A percentile compares a stretch with the other conserved stretches of the same genome.
Conservation (phyloP, 192 early-diverging fungal species). For the Pecoramyces ruminantium region DNA sequence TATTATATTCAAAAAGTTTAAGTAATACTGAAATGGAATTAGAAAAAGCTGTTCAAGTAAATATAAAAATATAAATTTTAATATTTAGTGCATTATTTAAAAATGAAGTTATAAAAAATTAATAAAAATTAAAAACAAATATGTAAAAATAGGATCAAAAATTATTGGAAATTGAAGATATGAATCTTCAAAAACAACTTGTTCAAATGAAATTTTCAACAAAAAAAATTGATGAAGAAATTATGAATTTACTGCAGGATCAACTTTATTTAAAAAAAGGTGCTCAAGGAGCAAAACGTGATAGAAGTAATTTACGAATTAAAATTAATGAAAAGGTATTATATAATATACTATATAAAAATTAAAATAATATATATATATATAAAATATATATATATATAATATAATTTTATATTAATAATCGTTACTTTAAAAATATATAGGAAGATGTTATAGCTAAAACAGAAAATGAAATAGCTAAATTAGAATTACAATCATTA, state of each 20-base stretch:
- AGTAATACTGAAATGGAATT: constrained; percentile 30
- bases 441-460: constrained; percentile 24
- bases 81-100: no score
- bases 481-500: constrained; percentile 22
- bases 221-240: constrained; percentile 24
- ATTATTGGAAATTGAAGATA: constrained; percentile 25
- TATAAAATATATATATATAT: no score
- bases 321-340: constrained; percentile 30
- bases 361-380: no score
- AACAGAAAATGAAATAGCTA: constrained; percentile 29
- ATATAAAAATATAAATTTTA: not conserved
- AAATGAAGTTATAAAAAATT: not conserved
- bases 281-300: constrained; percentile 14
- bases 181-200: constrained; percentile 20
- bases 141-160: constrained; percentile 15
- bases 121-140: not conserved
- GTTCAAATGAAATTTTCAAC: constrained; percentile 6
- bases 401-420: no score
- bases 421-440: not conserved
- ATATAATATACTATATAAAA: no score
- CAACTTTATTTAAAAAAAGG: constrained; percentile 36
- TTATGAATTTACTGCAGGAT: constrained; percentile 31
- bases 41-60: constrained; percentile 14
- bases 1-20: constrained; percentile 22
- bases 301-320: constrained; percentile 19